These are phyloP conservation scores for Wickerhamomyces bisporus DNA, from an alignment of 805 yeast species.

Conservation along the genomic window DNA sequence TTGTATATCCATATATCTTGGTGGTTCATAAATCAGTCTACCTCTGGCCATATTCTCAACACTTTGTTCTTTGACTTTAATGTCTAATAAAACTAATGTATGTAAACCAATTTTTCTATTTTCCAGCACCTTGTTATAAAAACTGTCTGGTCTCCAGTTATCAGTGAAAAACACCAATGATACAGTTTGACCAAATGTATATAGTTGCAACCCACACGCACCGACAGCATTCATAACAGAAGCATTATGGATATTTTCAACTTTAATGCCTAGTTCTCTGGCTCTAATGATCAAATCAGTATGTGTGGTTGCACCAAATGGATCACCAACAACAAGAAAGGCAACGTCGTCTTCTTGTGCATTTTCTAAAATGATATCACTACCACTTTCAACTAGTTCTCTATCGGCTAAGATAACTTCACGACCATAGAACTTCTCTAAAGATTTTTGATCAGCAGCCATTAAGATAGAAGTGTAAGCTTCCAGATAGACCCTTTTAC, in stretches of 20 bases:
- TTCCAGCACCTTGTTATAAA: constrained; percentile 84
- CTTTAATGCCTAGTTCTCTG: constrained; percentile 70
- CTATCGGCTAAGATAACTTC: constrained; percentile 87
- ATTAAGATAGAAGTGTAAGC: constrained; percentile 93
- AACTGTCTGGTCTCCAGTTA: constrained; percentile 93
- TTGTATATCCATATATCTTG: constrained; percentile 89
- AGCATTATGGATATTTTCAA: constrained; percentile 88
- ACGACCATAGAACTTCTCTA: constrained; percentile 83
- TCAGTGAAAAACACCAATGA: constrained; percentile 95
- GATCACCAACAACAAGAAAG: constrained; percentile 94
- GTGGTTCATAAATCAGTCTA: constrained; percentile 88
- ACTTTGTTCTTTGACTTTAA: constrained; percentile 95
- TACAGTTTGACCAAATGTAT: constrained; percentile 96
- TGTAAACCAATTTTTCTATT: constrained; percentile 89
- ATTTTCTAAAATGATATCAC: constrained; percentile 72
- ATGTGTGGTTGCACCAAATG: constrained; percentile 97
- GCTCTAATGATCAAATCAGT: constrained; percentile 92
- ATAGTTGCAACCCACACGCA: constrained; percentile 92
- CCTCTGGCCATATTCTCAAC: constrained; percentile 93
- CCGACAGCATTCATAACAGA: constrained; percentile 98
- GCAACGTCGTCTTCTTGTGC: constrained; percentile 85
- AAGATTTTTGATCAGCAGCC: constrained; percentile 75
- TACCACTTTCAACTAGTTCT: constrained; percentile 87
- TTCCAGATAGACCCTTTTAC: constrained; percentile 89
- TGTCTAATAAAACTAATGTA: constrained; percentile 81